Conservation (phyloP, 495 filamentous ascomycete species). For the Penicillium samsonianum region DNA sequence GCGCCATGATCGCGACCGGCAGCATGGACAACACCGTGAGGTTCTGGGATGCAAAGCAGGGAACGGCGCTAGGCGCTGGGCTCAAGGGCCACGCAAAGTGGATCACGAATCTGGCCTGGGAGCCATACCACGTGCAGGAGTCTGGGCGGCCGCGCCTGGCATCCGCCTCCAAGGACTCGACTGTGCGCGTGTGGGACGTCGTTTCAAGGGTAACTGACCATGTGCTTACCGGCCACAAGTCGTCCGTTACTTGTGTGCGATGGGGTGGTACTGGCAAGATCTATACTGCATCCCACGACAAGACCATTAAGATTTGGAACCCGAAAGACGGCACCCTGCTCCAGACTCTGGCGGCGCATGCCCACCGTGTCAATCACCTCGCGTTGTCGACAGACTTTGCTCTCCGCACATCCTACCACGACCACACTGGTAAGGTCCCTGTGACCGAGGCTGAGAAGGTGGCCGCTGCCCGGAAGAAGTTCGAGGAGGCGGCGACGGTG, state of each 20-base stretch:
- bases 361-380: conserved; percentile 95
- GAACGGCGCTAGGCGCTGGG: conserved; percentile 69
- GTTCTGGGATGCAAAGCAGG: conserved; percentile 86
- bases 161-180: conserved; percentile 88
- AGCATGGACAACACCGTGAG: conserved; percentile 91
- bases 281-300: conserved; percentile 90
- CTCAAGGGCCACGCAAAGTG: conserved; percentile 91
- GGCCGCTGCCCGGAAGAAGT: conserved; percentile 77
- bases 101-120: conserved; percentile 87
- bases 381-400: conserved; percentile 91
- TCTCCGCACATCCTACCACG: conserved; percentile 83
- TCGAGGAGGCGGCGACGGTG: conserved; percentile 81
- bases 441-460: conserved; percentile 67
- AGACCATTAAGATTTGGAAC: conserved; percentile 91
- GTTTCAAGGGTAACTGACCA: conserved; percentile 75
- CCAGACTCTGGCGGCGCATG: conserved; percentile 78
- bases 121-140: conserved; percentile 85
- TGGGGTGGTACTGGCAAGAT: conserved; percentile 92
- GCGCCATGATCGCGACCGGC: conserved; percentile 79
- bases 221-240: conserved; percentile 84
- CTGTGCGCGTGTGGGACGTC: conserved; percentile 85
- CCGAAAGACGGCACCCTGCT: conserved; percentile 73
- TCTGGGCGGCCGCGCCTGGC: conserved; percentile 76
- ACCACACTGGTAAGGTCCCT: conserved; percentile 76
- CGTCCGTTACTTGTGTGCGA: conserved; percentile 82